These are phyloP conservation scores for Knufia fluminis DNA, from an alignment of 2,329 filamentous ascomycete species.

Conservation along the genomic window DNA sequence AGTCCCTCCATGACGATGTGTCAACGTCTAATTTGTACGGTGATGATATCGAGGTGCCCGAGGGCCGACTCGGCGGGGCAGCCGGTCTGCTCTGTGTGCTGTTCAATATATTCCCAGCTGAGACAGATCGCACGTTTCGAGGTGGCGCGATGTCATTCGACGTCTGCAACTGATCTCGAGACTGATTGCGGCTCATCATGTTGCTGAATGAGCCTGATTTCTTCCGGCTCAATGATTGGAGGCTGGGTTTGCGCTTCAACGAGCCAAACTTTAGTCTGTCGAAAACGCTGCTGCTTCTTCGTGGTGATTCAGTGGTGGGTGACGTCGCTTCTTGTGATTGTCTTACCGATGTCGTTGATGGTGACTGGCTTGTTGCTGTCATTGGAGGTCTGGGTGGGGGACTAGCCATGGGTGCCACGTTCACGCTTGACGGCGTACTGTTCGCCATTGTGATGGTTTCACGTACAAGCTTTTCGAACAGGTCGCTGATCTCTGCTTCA, in stretches of 20 bases:
- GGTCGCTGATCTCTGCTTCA: conserved; percentile 1
- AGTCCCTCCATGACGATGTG: conserved; percentile 5
- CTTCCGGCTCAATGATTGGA: neutral
- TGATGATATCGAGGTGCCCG: neutral
- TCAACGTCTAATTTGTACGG: conserved; percentile 5
- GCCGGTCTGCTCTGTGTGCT: neutral
- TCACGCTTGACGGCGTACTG: neutral
- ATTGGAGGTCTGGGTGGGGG: neutral
- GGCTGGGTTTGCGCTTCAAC: neutral
- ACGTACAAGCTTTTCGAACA: conserved; percentile 4
- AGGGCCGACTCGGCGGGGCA: neutral
- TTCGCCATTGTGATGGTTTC: neutral
- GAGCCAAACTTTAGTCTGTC: conserved; percentile 8
- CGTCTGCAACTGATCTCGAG: neutral
- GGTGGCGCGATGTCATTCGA: neutral
- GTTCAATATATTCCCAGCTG: neutral
- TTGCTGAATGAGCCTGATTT: conserved; percentile 1
- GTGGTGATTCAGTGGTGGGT: neutral
- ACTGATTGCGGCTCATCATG: neutral
- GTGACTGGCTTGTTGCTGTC: neutral
- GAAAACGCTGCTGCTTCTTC: neutral
- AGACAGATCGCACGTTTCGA: neutral
- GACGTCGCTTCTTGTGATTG: neutral
- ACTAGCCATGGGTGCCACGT: neutral
- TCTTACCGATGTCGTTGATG: neutral